These are phyloP conservation scores for Aspergillus cavernicola DNA, from an alignment of 495 filamentous ascomycete genomes.

Conservation along the genomic window DNA sequence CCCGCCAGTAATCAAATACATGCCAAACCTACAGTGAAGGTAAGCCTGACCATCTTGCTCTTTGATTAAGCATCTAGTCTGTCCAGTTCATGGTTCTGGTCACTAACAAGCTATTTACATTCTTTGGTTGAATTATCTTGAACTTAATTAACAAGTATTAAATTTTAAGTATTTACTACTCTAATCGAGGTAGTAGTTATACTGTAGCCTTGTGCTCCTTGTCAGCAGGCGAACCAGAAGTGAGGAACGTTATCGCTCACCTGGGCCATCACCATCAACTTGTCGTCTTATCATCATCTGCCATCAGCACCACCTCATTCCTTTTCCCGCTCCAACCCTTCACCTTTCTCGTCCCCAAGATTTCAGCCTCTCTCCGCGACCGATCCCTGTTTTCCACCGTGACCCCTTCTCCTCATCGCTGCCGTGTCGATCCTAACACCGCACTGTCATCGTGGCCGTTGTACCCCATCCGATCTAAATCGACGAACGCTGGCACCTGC, in stretches of 20 bases:
- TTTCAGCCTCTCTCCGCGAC: neutral
- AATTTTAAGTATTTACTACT: no score
- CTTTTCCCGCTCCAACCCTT: neutral
- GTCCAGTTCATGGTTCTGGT: no score
- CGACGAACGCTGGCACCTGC: constrained; percentile 3
- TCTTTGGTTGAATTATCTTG: no score
- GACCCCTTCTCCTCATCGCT: neutral
- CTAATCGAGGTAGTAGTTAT: no score
- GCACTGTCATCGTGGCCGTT: neutral
- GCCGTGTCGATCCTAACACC: neutral
- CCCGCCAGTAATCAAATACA: neutral
- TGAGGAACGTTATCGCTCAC: constrained; percentile 5
- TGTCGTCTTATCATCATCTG: constrained; percentile 4
- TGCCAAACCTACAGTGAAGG: neutral
- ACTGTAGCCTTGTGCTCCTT: neutral
- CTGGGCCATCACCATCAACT: constrained; percentile 3
- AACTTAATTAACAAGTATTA: no score
- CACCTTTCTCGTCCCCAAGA: neutral
- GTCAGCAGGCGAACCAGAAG: neutral
- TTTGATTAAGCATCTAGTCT: no score
- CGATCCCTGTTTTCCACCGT: neutral
- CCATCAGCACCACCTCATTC: neutral
- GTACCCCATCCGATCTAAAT: constrained; percentile 1
- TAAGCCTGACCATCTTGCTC: no score
- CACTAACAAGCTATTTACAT: no score